phyloP scores from a whole-genome alignment of 2,329 filamentous ascomycete species.

The Phoma sp. region DNA sequence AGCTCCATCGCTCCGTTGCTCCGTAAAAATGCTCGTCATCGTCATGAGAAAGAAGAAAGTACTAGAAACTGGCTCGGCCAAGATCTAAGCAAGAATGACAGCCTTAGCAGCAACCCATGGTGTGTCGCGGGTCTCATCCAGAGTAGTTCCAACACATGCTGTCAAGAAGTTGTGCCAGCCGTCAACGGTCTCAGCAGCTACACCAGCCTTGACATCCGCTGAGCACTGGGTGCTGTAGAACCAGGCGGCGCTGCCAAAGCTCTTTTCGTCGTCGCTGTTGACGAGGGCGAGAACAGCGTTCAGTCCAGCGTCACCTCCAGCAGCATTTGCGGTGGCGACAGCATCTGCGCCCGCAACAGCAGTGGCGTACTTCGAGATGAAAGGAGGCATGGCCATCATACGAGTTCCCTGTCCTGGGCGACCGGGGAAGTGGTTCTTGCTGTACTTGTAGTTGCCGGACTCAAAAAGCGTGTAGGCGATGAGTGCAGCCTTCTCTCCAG shows the following conservation, averaged over 20 bases:
- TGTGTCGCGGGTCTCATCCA: conserved; percentile 53
- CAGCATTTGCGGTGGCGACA: conserved; percentile 42
- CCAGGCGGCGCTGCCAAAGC: conserved; percentile 69
- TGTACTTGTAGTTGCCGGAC: conserved; percentile 73
- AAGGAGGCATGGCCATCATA: conserved; percentile 68
- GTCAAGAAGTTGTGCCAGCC: conserved; percentile 64
- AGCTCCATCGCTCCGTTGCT: conserved; percentile 1
- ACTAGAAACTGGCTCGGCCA: too few species aligned
- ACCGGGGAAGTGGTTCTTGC: conserved; percentile 70
- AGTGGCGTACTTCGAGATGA: conserved; percentile 64
- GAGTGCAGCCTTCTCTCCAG: conserved; percentile 72
- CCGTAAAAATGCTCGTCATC: neutral
- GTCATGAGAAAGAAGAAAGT: neutral
- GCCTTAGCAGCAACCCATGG: conserved; percentile 59
- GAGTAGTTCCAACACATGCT: conserved; percentile 61
- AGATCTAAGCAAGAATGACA: conserved; percentile 16
- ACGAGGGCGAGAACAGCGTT: conserved; percentile 61
- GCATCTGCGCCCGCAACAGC: conserved; percentile 49
- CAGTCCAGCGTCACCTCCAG: conserved; percentile 42
- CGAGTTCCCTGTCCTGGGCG: conserved; percentile 74
- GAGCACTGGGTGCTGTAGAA: conserved; percentile 65
- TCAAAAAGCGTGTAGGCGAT: conserved; percentile 77
- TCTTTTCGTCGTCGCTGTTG: conserved; percentile 53
- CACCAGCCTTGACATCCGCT: conserved; percentile 49
- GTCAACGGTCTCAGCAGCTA: conserved; percentile 56